These are phyloP conservation scores for Bonnemaisonia californica DNA, from an alignment of 31 red algal genomes.

Conservation along the genomic window DNA sequence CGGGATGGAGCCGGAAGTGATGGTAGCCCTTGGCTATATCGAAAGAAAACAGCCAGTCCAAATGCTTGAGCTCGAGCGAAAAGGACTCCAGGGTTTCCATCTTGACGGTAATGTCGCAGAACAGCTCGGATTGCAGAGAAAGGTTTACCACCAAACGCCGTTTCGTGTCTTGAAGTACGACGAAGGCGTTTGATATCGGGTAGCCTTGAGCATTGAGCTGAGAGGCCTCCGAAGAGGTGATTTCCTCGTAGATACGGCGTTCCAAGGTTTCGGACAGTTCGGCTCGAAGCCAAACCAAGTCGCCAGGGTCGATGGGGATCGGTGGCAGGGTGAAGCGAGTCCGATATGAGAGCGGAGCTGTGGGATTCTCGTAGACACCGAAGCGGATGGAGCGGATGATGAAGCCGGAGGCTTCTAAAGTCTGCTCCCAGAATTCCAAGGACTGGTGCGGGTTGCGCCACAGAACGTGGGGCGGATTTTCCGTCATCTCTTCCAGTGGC, in stretches of 20 bases:
- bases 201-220: not conserved
- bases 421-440: slow-evolving; percentile 9
- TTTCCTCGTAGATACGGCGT: slow-evolving; percentile 22
- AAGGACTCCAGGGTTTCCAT: slow-evolving; percentile 36
- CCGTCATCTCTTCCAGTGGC: no score
- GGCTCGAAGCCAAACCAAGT: not conserved
- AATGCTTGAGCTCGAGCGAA: slow-evolving; percentile 12
- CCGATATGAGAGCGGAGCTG: not conserved
- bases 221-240: not conserved
- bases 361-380: slow-evolving; percentile 22
- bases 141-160: slow-evolving; percentile 37
- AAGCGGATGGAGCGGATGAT: slow-evolving; percentile 5
- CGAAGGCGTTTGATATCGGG: slow-evolving; percentile 27
- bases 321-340: not conserved
- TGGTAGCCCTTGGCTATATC: slow-evolving; percentile 47
- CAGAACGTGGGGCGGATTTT: no score
- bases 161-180: slow-evolving; percentile 5
- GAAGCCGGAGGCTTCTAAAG: slow-evolving; percentile 27
- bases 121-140: not conserved
- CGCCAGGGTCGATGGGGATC: slow-evolving; percentile 24
- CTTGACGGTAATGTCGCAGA: not conserved
- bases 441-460: slow-evolving; percentile 40
- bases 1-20: slow-evolving; percentile 34
- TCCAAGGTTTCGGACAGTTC: not conserved
- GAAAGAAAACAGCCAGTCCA: slow-evolving; percentile 23